Conservation (phyloP, 2,329 filamentous ascomycete genomes). For the Colletotrichum liriopes region DNA sequence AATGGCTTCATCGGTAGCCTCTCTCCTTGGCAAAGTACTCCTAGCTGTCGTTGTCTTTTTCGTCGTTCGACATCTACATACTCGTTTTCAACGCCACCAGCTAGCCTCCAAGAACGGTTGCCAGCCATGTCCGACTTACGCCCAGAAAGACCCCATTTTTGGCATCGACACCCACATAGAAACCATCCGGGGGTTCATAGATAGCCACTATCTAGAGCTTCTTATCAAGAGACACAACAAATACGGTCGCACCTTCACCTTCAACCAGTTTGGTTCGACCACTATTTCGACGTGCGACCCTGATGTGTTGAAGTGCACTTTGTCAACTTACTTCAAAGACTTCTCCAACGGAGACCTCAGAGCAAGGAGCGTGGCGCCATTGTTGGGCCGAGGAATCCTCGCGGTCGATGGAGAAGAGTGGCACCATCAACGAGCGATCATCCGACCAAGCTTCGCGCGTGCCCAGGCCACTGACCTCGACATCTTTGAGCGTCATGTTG, state of each 20-base stretch:
- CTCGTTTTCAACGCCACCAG: background rate
- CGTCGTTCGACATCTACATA: background rate
- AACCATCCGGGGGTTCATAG: background rate
- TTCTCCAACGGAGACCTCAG: constrained; percentile 9
- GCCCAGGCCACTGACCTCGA: constrained; percentile 48
- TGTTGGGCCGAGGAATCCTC: constrained; percentile 66
- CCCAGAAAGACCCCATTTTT: background rate
- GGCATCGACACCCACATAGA: background rate
- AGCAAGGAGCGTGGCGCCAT: constrained; percentile 39
- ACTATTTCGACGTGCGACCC: background rate
- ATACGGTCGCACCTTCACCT: background rate
- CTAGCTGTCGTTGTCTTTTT: background rate
- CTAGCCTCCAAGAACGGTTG: background rate
- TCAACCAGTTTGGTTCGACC: background rate
- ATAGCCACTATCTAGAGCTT: background rate
- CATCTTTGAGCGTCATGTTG: constrained; percentile 48
- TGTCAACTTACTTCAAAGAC: background rate
- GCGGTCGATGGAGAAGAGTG: constrained; percentile 62
- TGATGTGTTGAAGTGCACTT: background rate
- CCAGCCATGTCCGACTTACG: background rate
- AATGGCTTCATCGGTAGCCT: background rate
- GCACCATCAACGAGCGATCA: constrained; percentile 58
- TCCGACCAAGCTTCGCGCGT: constrained; percentile 53
- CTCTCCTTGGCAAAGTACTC: background rate
- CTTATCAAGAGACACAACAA: background rate